These are phyloP conservation scores for Flaveria robusta DNA, from an alignment of 129 eudicot species.

Conservation along the genomic window DNA sequence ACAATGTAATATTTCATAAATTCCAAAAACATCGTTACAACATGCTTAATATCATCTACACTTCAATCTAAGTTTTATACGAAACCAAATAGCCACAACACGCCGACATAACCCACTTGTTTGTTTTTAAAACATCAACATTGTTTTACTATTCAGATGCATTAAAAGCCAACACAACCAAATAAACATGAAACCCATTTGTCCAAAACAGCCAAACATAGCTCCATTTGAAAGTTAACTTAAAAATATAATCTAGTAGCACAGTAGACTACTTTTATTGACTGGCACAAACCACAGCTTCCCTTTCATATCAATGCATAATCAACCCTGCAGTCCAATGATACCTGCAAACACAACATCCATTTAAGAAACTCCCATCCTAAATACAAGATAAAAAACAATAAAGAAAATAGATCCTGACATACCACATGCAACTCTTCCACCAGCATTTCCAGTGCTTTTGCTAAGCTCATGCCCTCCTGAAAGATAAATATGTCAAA, in stretches of 20 bases:
- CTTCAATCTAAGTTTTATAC: too few species aligned
- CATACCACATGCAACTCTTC: constrained; percentile 92
- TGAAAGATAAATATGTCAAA: constrained; percentile 27
- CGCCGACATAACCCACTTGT: too few species aligned
- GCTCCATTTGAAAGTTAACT: background rate
- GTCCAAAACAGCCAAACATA: background rate
- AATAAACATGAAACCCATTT: background rate
- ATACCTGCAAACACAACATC: constrained; percentile 51
- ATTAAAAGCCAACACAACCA: background rate
- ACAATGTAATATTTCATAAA: too few species aligned
- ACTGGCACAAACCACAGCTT: background rate
- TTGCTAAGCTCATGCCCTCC: constrained; percentile 98
- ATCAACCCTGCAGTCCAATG: constrained; percentile 82
- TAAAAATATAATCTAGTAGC: constrained; percentile 13
- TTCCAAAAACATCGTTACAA: too few species aligned
- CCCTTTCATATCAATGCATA: background rate
- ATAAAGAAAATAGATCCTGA: background rate
- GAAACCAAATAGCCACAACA: too few species aligned
- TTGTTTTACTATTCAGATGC: too few species aligned
- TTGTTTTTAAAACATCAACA: too few species aligned
- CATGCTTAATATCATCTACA: too few species aligned
- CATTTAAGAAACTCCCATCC: background rate
- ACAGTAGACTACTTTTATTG: constrained; percentile 15
- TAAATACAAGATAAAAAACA: background rate
- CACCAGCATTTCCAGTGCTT: constrained; percentile 95